These are phyloP conservation scores for Hyphodiscus sp. DNA, from an alignment of 2,329 filamentous ascomycete genomes.

Conservation along the genomic window DNA sequence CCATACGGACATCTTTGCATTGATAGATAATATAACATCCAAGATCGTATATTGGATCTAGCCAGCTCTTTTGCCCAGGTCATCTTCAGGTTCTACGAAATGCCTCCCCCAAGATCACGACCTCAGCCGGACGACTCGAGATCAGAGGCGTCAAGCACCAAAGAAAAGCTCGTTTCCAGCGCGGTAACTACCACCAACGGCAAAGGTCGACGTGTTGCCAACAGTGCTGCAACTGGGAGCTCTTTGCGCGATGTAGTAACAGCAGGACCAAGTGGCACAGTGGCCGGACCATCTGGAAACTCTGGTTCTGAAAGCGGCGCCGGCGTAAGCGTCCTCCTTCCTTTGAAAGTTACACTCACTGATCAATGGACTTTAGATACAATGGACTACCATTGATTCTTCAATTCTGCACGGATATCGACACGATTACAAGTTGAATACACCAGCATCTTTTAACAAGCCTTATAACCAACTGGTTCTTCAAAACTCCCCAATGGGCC, in stretches of 20 bases:
- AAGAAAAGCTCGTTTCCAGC: slow-evolving; percentile 26
- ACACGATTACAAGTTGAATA: slow-evolving; percentile 64
- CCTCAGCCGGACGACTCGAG: slow-evolving; percentile 30
- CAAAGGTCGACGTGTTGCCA: slow-evolving; percentile 26
- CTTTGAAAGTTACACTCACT: background rate
- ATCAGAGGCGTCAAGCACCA: slow-evolving; percentile 32
- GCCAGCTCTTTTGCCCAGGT: background rate
- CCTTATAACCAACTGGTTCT: slow-evolving; percentile 57
- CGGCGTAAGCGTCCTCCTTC: slow-evolving; percentile 20
- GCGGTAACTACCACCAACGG: slow-evolving; percentile 19
- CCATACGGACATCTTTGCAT: background rate
- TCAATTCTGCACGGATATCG: slow-evolving; percentile 69
- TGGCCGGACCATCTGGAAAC: slow-evolving; percentile 10
- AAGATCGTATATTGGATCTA: background rate
- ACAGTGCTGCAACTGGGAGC: slow-evolving; percentile 18
- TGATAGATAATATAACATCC: background rate
- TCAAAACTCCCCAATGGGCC: slow-evolving; percentile 58
- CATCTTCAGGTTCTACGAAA: slow-evolving; percentile 4
- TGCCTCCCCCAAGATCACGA: slow-evolving; percentile 28
- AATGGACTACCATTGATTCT: slow-evolving; percentile 64
- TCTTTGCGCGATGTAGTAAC: slow-evolving; percentile 26
- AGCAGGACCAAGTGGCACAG: slow-evolving; percentile 12
- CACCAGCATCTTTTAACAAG: slow-evolving; percentile 62
- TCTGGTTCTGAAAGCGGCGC: slow-evolving; percentile 19
- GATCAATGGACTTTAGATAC: slow-evolving; percentile 35